A percentile compares a stretch with the other conserved stretches of the same genome.
Evolutionary conservation across 1,284 basidiomycete species (phyloP).

Genomic region (Laetiporus sulphureus): DNA sequence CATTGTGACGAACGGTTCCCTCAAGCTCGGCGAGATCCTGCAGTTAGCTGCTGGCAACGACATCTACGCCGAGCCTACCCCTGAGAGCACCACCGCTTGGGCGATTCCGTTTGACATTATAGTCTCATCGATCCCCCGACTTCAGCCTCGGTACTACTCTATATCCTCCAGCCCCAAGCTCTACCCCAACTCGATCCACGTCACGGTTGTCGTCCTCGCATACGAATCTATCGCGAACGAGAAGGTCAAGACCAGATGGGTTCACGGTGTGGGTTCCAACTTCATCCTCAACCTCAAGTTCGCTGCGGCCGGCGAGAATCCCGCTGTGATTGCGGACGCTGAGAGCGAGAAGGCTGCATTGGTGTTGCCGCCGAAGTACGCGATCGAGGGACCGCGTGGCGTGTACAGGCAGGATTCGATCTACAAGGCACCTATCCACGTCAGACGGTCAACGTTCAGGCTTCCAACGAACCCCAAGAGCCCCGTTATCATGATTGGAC

Average conservation of each 20-base stretch:
- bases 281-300: conserved; percentile 89
- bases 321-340: conserved; percentile 33
- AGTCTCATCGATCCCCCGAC: conserved; percentile 86
- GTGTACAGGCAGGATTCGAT: conserved; percentile 66
- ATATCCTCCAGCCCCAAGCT: conserved; percentile 97
- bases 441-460: conserved; percentile 93
- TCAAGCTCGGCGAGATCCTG: conserved; percentile 89
- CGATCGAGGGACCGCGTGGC: conserved; percentile 84
- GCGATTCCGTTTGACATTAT: conserved; percentile 96
- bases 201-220: conserved; percentile 92
- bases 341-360: conserved; percentile 30
- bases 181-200: conserved; percentile 82
- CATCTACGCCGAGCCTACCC: conserved; percentile 45
- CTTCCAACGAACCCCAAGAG: conserved; percentile 96
- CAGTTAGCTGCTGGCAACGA: conserved; percentile 84
- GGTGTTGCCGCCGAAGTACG: conserved; percentile 64
- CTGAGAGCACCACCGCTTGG: conserved; percentile 79
- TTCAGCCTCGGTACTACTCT: conserved; percentile 97
- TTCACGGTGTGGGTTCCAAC: conserved; percentile 87
- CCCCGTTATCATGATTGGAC: conserved; percentile 98
- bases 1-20: conserved; percentile 73
- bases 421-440: conserved; percentile 90
- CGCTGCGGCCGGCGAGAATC: conserved; percentile 56
- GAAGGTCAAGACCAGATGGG: conserved; percentile 50
- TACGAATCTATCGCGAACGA: conserved; percentile 66